Evolutionary conservation across 345 rosid genomes (phyloP), one percentile per base, ranked within the genome.

Genomic region (Boechera divaricarpa): DNA sequence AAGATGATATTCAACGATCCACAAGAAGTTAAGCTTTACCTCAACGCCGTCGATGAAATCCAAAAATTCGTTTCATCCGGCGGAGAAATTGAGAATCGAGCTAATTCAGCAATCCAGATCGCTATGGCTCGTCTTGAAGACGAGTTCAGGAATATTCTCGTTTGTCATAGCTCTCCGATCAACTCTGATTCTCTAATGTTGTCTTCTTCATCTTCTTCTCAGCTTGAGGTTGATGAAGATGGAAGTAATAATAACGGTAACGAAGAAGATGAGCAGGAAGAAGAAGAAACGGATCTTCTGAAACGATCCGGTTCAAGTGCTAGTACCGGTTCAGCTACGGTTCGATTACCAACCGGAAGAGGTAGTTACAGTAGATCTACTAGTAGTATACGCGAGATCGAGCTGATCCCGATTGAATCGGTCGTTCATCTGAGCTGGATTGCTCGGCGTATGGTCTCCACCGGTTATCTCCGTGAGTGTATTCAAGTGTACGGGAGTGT

Each of bases 51-150:
- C 51, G 98, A 95, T 63, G 94, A 95, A 82, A 86, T 95, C 87
- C 97, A 90, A 67, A 79, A 83, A 26, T 74, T 78, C 29, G 77
- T 85, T 1, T 82, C 83, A 0, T 79, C 90, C 70, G 80, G 90
- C 49, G 83, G 70, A 52, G 85, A 72, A 13, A 79, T 74, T 18
- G 72, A 72, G 28, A 59, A 2, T 7, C 84, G 87, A 77, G 92
- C 85, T 78, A 85, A 80, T 81, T 83, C 88, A 4, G 72, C 89
- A 10, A 83, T 92, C 73, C 98, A 92, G 91, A 92, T 95, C 90
- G 97, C 99, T 59, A 95, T 95, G 99, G 98, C 98, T 38, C 83
- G 99, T 5, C 91, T 95, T 1, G 98, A 92, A 68, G 99, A 95
- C 74, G 99, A 95, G 94, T 95, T 95, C 58, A 85, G 96, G 32